These are phyloP conservation scores for Naumovozyma dairenensis DNA, from an alignment of 805 yeast species.

Conservation along the genomic window DNA sequence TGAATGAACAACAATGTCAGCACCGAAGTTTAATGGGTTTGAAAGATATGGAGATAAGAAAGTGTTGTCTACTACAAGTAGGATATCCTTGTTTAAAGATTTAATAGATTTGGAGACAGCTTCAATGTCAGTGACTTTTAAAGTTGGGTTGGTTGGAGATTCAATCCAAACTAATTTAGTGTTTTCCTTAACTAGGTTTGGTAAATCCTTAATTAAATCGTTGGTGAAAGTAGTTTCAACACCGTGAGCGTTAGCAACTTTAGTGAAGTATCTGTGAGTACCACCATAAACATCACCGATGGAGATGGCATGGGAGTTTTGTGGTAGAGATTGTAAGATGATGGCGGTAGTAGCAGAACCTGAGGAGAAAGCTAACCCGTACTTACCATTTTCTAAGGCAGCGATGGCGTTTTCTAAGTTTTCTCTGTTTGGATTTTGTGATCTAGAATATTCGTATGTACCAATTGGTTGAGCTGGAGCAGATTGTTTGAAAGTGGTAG, in stretches of 20 bases:
- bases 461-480: conserved; percentile 74
- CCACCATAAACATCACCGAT: conserved; percentile 89
- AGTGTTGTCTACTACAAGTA: conserved; percentile 78
- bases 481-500: conserved; percentile 77
- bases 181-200: conserved; percentile 43
- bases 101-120: conserved; percentile 49
- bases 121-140: conserved; percentile 65
- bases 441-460: conserved; percentile 72
- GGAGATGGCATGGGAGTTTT: conserved; percentile 64
- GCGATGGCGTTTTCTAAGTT: conserved; percentile 74
- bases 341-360: conserved; percentile 81
- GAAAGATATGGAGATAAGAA: conserved; percentile 81
- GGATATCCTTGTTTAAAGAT: conserved; percentile 41
- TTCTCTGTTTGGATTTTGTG: conserved; percentile 79
- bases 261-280: conserved; percentile 81
- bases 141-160: conserved; percentile 82
- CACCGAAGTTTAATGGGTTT: conserved; percentile 75
- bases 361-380: conserved; percentile 71
- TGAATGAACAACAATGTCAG: conserved; percentile 80
- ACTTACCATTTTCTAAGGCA: conserved; percentile 63
- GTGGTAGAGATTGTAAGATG: conserved; percentile 61
- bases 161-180: conserved; percentile 81
- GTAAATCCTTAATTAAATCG: conserved; percentile 51
- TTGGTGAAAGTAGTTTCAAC: conserved; percentile 59
- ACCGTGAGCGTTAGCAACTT: conserved; percentile 75